These are phyloP conservation scores for Xylariaceae sp. DNA, from an alignment of 2,329 filamentous ascomycete genomes.

Conservation along the genomic window DNA sequence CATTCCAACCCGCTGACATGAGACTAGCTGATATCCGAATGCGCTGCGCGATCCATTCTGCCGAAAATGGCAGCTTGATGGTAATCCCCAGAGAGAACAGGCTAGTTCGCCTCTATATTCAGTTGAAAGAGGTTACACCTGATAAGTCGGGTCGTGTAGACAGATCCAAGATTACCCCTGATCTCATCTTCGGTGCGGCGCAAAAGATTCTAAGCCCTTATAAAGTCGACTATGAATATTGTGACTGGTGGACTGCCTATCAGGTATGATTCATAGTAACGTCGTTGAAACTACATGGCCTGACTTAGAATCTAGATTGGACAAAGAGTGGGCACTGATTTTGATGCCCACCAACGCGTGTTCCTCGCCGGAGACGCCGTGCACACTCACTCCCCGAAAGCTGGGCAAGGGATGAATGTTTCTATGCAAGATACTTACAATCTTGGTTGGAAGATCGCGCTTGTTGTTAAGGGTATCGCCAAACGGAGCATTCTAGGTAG, in stretches of 20 bases:
- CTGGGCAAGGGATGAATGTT: constrained; percentile 73
- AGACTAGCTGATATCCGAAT: constrained; percentile 51
- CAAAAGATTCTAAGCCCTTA: constrained; percentile 64
- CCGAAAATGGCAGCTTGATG: constrained; percentile 55
- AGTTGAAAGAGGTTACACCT: constrained; percentile 46
- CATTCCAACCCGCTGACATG: not conserved
- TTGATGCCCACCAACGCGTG: constrained; percentile 58
- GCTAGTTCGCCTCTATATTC: constrained; percentile 60
- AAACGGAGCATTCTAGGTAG: constrained; percentile 49
- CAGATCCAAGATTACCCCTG: constrained; percentile 58
- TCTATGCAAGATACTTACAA: constrained; percentile 68
- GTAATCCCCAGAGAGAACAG: constrained; percentile 62
- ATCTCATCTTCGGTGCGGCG: constrained; percentile 59
- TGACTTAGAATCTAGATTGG: constrained; percentile 57
- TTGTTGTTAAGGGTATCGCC: constrained; percentile 48
- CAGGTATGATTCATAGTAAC: constrained; percentile 50
- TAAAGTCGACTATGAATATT: constrained; percentile 62
- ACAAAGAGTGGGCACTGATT: constrained; percentile 62
- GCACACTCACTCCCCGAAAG: constrained; percentile 61
- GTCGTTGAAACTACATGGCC: not conserved
- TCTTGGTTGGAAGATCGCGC: constrained; percentile 59
- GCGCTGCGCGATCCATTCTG: constrained; percentile 56
- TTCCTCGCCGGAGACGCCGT: constrained; percentile 73
- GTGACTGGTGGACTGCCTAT: constrained; percentile 70
- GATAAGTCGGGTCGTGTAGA: constrained; percentile 43